These are phyloP conservation scores for Coemansia sp. DNA, from an alignment of 192 early-diverging fungal genomes.

Conservation along the genomic window DNA sequence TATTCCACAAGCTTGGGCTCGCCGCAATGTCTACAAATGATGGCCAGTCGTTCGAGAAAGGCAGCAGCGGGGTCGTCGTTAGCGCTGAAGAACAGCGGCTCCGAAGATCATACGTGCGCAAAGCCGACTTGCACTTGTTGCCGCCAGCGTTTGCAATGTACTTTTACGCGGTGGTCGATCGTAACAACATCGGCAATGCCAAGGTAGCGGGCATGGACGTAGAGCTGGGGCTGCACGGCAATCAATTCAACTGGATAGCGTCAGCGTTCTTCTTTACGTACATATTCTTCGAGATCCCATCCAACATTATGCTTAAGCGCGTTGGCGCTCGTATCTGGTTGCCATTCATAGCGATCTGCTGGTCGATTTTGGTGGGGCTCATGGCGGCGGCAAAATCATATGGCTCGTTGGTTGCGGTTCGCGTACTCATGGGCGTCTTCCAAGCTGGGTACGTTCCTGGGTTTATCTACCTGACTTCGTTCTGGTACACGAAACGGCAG, in stretches of 20 bases:
- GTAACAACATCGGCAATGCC: conserved; percentile 56
- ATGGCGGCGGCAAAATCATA: conserved; percentile 64
- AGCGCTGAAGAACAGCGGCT: conserved; percentile 6
- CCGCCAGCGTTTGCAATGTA: conserved; percentile 56
- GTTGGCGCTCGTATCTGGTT: conserved; percentile 46
- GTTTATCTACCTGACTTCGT: conserved; percentile 57
- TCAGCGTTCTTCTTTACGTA: conserved; percentile 64
- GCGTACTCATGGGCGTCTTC: conserved; percentile 47
- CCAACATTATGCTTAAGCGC: conserved; percentile 57
- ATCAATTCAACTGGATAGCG: conserved; percentile 57
- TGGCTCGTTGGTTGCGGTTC: conserved; percentile 43
- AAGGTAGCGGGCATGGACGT: conserved; percentile 36
- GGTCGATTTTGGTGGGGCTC: conserved; percentile 50
- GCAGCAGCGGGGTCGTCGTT: not conserved
- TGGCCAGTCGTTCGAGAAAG: not conserved
- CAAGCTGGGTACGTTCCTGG: conserved; percentile 76
- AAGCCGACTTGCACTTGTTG: conserved; percentile 56
- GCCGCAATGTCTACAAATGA: conserved; percentile 1
- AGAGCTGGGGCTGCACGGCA: conserved; percentile 33
- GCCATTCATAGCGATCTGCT: conserved; percentile 42
- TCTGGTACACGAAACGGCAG: conserved; percentile 56
- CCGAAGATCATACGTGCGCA: conserved; percentile 45
- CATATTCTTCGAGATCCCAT: conserved; percentile 64
- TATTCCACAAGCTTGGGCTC: not conserved
- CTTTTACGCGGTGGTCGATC: conserved; percentile 48